A percentile compares a stretch with the other conserved stretches of the same genome.
phyloP scores from a whole-genome alignment of 257 asterid genomes.

The Linderniella brevidens region DNA sequence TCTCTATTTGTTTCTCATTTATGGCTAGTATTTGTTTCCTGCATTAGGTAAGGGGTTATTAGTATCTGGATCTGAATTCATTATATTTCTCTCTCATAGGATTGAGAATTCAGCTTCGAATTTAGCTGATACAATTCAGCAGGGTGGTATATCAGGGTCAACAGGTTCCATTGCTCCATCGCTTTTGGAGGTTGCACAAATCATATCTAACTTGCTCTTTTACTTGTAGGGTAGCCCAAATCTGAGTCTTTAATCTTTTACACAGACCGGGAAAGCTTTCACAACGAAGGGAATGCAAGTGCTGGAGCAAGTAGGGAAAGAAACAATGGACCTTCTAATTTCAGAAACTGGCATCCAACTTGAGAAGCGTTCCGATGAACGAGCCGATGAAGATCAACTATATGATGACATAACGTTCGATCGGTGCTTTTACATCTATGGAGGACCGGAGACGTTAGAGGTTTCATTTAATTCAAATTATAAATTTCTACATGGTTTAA shows the following conservation, averaged over 20 bases:
- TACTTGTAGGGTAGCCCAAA: conserved; percentile 3
- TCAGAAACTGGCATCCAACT: conserved; percentile 72
- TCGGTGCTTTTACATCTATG: conserved; percentile 92
- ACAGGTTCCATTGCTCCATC: conserved; percentile 66
- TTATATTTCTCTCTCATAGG: conserved; percentile 25
- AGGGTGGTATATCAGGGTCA: conserved; percentile 39
- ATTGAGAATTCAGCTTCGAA: conserved; percentile 65
- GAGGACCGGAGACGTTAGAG: conserved; percentile 99
- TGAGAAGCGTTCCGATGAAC: conserved; percentile 35
- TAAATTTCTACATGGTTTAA: conserved; percentile 6
- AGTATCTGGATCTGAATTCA: neutral
- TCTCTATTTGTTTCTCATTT: conserved; percentile 1
- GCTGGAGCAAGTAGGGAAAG: conserved; percentile 92
- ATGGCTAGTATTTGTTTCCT: neutral
- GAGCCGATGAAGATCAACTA: conserved; percentile 51
- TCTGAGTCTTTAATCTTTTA: conserved; percentile 10
- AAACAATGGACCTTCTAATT: conserved; percentile 83
- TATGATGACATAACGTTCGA: conserved; percentile 79
- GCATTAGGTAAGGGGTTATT: neutral
- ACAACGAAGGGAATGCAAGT: conserved; percentile 85
- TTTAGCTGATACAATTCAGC: conserved; percentile 66
- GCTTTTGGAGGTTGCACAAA: conserved; percentile 49
- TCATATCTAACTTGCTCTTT: conserved; percentile 4
- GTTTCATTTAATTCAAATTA: conserved; percentile 21
- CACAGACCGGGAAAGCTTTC: conserved; percentile 74